Evolutionary conservation across 192 early-diverging fungal species (phyloP).

Genomic region (Entomortierella lignicola): DNA sequence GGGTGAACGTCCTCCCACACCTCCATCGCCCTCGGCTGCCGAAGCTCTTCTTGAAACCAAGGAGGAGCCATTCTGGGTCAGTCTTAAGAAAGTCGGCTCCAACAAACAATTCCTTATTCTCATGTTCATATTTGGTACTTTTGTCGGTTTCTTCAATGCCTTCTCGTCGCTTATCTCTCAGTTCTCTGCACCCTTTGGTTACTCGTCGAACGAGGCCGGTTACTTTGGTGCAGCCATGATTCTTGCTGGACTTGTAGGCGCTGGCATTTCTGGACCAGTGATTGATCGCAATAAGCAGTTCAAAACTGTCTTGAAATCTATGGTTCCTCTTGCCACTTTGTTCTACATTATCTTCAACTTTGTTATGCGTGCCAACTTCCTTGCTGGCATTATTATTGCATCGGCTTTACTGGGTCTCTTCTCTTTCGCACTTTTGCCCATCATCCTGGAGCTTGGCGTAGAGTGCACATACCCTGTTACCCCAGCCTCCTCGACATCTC

Average conservation of each 20-base stretch:
- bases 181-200: conserved; percentile 60
- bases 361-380: conserved; percentile 50
- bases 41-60: conserved; percentile 38
- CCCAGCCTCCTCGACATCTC: conserved; percentile 47
- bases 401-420: conserved; percentile 42
- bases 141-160: conserved; percentile 63
- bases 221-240: conserved; percentile 68
- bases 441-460: conserved; percentile 49
- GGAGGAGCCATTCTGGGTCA: conserved; percentile 48
- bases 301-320: conserved; percentile 55
- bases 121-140: conserved; percentile 59
- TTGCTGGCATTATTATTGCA: conserved; percentile 36
- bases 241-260: conserved; percentile 68
- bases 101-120: conserved; percentile 63
- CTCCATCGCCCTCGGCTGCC: conserved; percentile 61
- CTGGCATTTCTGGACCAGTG: conserved; percentile 59
- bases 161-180: conserved; percentile 60
- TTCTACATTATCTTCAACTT: conserved; percentile 60
- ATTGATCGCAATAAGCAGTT: conserved; percentile 70
- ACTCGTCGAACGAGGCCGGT: conserved; percentile 59
- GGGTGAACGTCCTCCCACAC: conserved; percentile 57
- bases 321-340: conserved; percentile 57
- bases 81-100: conserved; percentile 50
- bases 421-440: conserved; percentile 48
- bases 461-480: conserved; percentile 55